These are phyloP conservation scores for Trichocladium antarcticum DNA, from an alignment of 495 filamentous ascomycete species.

Conservation along the genomic window DNA sequence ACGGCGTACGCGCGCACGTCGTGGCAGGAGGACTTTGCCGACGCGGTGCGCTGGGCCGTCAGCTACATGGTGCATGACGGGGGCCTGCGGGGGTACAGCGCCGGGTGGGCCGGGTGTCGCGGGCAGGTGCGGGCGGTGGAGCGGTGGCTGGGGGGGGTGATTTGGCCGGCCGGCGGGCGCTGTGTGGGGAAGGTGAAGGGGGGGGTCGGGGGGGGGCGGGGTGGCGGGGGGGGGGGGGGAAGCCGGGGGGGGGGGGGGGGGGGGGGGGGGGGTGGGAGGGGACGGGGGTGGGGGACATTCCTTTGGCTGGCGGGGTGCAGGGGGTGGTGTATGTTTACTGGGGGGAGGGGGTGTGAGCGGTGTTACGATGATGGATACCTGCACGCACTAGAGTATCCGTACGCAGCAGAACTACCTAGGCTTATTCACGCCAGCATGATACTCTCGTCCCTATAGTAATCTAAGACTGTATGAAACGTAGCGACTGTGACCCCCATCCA, in stretches of 20 bases:
- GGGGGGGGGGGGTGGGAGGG: not conserved
- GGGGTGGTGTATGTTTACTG: not conserved
- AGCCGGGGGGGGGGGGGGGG: not conserved
- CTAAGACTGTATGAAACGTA: no score
- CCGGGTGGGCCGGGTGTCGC: slow-evolving; percentile 9
- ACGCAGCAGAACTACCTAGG: no score
- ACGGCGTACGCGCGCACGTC: slow-evolving; percentile 13
- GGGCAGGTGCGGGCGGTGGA: slow-evolving; percentile 7
- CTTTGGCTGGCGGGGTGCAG: not conserved
- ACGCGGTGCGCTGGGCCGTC: slow-evolving; percentile 17
- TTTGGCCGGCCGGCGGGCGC: slow-evolving; percentile 4
- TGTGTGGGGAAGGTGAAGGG: slow-evolving; percentile 8
- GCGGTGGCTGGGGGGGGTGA: slow-evolving; percentile 3
- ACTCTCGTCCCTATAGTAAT: no score
- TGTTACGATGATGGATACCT: no score
- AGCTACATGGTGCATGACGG: slow-evolving; percentile 8
- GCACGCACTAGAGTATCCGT: no score
- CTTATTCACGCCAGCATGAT: no score
- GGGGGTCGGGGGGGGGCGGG: not conserved
- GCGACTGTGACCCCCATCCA: no score
- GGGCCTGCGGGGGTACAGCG: slow-evolving; percentile 8
- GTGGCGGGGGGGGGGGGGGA: not conserved
- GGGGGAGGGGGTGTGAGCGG: not conserved
- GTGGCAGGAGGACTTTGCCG: slow-evolving; percentile 18
- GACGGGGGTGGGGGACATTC: not conserved